phyloP scores from a whole-genome alignment of 2,329 filamentous ascomycete species.

The Fusarium virguliforme region DNA sequence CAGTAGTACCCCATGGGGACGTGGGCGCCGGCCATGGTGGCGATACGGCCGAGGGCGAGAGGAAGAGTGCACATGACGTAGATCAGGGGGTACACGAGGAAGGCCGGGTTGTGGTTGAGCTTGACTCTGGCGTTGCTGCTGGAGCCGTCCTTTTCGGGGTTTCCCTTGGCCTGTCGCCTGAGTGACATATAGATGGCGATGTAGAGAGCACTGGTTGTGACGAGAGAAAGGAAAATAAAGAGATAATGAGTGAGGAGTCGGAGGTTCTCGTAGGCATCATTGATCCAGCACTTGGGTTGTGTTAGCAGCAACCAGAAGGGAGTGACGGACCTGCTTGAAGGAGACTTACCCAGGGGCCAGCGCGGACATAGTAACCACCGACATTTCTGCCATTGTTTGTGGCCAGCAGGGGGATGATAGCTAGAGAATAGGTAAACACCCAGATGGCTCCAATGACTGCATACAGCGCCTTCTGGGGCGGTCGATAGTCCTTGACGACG shows the following conservation, averaged over 20 bases:
- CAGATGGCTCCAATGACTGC: constrained; percentile 65
- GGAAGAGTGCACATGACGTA: constrained; percentile 78
- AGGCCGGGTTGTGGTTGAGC: constrained; percentile 62
- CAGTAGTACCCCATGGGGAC: constrained; percentile 70
- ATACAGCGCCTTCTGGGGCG: constrained; percentile 69
- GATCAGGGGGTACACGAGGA: constrained; percentile 78
- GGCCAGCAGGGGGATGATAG: constrained; percentile 64
- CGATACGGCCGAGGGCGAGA: constrained; percentile 75
- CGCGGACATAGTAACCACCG: constrained; percentile 71
- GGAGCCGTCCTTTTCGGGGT: not conserved
- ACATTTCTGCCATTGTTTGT: constrained; percentile 59
- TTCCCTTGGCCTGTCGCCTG: constrained; percentile 43
- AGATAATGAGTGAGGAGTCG: constrained; percentile 75
- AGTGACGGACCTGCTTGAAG: not conserved
- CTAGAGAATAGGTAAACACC: constrained; percentile 71
- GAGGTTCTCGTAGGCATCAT: constrained; percentile 66
- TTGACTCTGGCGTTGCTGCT: constrained; percentile 18
- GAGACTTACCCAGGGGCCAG: constrained; percentile 71
- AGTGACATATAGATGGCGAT: constrained; percentile 58
- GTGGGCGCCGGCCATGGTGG: constrained; percentile 69
- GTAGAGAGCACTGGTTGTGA: constrained; percentile 58
- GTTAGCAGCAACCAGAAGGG: not conserved
- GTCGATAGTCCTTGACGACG: constrained; percentile 70
- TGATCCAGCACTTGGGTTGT: constrained; percentile 73
- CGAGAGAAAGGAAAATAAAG: constrained; percentile 69